phyloP scores from a whole-genome alignment of 441 rosid genomes.

The Adansonia gregorii region DNA sequence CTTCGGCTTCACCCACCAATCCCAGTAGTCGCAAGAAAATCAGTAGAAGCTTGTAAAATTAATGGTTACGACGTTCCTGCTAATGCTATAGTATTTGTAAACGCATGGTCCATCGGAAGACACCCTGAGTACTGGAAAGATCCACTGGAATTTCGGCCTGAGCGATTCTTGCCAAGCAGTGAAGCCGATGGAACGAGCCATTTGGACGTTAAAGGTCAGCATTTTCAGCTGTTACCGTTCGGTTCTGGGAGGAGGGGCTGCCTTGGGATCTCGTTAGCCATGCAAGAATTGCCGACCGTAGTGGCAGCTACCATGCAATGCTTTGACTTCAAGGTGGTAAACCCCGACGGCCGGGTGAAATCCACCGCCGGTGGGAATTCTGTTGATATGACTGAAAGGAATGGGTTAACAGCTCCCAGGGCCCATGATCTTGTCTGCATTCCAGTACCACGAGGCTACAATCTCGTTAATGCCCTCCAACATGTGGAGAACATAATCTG shows the following conservation, averaged over 20 bases:
- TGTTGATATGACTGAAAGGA: constrained; percentile 40
- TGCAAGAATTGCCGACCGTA: constrained; percentile 31
- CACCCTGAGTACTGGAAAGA: constrained; percentile 33
- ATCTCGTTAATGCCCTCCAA: not conserved
- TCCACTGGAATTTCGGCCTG: constrained; percentile 40
- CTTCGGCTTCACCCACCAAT: constrained; percentile 47
- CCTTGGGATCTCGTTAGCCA: constrained; percentile 40
- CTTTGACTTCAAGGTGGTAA: constrained; percentile 38
- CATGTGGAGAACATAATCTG: not conserved
- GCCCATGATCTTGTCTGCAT: constrained; percentile 37
- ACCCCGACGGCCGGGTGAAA: not conserved
- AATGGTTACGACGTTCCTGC: constrained; percentile 22
- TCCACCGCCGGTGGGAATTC: not conserved
- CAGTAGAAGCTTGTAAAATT: constrained; percentile 26
- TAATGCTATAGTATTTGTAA: constrained; percentile 21
- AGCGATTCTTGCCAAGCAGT: constrained; percentile 29
- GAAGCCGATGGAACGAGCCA: not conserved
- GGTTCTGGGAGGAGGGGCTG: constrained; percentile 51
- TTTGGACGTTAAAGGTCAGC: constrained; percentile 41
- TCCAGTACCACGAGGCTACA: constrained; percentile 21
- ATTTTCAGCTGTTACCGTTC: constrained; percentile 42
- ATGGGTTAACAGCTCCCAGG: constrained; percentile 40
- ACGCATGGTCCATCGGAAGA: constrained; percentile 41
- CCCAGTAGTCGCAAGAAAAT: constrained; percentile 32
- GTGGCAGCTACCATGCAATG: constrained; percentile 45